Percentiles rank a stretch among this genome's conserved stretches.
Conservation (phyloP, 148 eudicot species). For the Cornus controversa region DNA sequence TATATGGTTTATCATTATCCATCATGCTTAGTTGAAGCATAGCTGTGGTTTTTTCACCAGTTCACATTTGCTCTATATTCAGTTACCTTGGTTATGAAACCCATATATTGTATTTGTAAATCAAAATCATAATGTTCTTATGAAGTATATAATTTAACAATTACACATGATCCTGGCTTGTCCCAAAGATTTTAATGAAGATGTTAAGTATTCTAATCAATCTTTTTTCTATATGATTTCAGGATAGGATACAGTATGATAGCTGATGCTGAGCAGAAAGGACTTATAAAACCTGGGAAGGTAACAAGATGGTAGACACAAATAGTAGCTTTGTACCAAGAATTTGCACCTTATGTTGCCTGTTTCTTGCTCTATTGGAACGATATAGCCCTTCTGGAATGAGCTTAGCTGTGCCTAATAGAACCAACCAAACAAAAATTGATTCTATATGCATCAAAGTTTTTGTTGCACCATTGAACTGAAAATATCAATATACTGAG, state of each 20-base stretch:
- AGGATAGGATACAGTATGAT: slow-evolving; percentile 99
- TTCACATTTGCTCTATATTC: no score
- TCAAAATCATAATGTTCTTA: slow-evolving; percentile 3
- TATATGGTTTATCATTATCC: not conserved
- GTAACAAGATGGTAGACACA: slow-evolving; percentile 26
- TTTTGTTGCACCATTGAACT: not conserved
- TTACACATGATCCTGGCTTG: not conserved
- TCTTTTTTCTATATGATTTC: slow-evolving; percentile 28
- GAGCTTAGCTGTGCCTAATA: no score
- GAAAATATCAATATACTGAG: not conserved
- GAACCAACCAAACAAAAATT: not conserved
- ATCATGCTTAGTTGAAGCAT: not conserved
- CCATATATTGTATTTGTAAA: not conserved
- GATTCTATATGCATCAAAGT: not conserved
- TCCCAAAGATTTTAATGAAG: not conserved
- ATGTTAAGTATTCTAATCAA: not conserved
- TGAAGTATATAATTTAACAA: not conserved
- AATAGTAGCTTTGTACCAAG: not conserved
- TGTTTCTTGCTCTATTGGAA: not conserved
- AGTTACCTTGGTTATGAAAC: not conserved
- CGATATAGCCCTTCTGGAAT: no score
- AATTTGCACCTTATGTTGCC: not conserved
- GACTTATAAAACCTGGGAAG: slow-evolving; percentile 88
- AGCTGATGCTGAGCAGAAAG: slow-evolving; percentile 82
- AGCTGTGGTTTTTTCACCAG: no score